Conservation (phyloP, 2,329 filamentous ascomycete species). For the Amphichorda felina region DNA sequence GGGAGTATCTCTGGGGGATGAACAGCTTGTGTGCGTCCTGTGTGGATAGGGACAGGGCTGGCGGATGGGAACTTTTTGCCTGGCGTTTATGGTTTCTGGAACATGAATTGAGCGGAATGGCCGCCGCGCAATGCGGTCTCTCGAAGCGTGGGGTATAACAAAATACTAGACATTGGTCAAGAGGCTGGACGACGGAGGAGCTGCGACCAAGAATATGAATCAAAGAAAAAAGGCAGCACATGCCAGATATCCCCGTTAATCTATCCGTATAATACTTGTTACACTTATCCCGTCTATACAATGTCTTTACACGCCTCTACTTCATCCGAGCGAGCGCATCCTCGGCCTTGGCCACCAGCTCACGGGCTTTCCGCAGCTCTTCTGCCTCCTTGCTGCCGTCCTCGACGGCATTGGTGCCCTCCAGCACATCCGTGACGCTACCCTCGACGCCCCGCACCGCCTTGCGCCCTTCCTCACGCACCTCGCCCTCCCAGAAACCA, state of each 20-base stretch:
- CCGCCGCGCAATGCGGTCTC: too few relatives aligned
- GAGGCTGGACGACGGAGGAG: not conserved
- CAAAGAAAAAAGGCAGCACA: not conserved
- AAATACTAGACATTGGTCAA: not conserved
- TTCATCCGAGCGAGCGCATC: slow-evolving; percentile 34
- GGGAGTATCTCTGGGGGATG: too few relatives aligned
- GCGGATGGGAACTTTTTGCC: not conserved
- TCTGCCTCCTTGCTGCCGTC: slow-evolving; percentile 6
- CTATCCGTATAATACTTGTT: not conserved
- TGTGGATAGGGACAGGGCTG: not conserved
- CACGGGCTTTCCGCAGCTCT: slow-evolving; percentile 23
- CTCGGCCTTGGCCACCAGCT: slow-evolving; percentile 35
- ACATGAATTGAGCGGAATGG: not conserved
- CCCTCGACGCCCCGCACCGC: slow-evolving; percentile 44
- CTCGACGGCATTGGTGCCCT: slow-evolving; percentile 7
- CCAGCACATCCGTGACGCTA: slow-evolving; percentile 35
- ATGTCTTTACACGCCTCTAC: slow-evolving; percentile 14
- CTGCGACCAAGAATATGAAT: not conserved
- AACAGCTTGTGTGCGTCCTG: too few relatives aligned
- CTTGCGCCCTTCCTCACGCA: slow-evolving; percentile 55
- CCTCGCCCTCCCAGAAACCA: slow-evolving; percentile 51
- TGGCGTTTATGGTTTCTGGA: not conserved
- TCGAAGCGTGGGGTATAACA: not conserved
- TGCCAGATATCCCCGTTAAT: not conserved
- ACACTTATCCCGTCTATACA: not conserved